Evolutionary conservation across 2,329 filamentous ascomycete species (phyloP), one percentile per base, ranked within the genome.

Genomic region (Ceratocystiopsis brevicomis): DNA sequence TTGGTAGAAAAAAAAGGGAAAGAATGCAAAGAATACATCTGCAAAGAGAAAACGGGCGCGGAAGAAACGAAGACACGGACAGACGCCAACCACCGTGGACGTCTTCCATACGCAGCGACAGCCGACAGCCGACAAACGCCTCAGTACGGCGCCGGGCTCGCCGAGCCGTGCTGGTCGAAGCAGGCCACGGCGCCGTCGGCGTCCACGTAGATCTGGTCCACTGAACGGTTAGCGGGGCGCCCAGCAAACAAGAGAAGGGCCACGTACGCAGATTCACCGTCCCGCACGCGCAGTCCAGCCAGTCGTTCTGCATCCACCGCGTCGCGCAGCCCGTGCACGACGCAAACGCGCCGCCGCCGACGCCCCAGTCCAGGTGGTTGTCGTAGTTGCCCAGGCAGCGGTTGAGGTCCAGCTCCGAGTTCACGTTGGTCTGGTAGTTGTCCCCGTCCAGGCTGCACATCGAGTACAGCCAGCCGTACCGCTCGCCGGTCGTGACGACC

Each of bases 381-480:
- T 46, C 25, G 39, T 42, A 49, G 43, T 49, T 49, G 38, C 42
- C 48, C 2, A 49, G 36, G 16, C 48, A 49, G 13, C 42, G 43
- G 19, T 17, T 45, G 6, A 49, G 43, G 33, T 49, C 40, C 10
- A 49, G 42, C 8, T 21, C 25, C 16, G 40, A 38, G 14, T 33
- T 14, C 4, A 44, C n/a, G 11, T 42, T 32, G 1, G 36, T 37
- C 18, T 15, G 33, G 3, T 32, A 8, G 10, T 42, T 39, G 13
- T 9, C 35, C 2, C 39, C 38, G 10, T 40, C 32, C 10, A 39
- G 15, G 32, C 30, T 35, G 38, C 48, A 49, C 11, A n/a, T 14
- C 10, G 40, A 44, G 11, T 43, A 38, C 3, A 49, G n/a, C 9
- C 19, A 21, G 18, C 45, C 45, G 33, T 44, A 45, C 3, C 30